Base-by-base conservation (phyloP, 108 stramenopile genomes). In the Skeletonema grethae region DNA sequence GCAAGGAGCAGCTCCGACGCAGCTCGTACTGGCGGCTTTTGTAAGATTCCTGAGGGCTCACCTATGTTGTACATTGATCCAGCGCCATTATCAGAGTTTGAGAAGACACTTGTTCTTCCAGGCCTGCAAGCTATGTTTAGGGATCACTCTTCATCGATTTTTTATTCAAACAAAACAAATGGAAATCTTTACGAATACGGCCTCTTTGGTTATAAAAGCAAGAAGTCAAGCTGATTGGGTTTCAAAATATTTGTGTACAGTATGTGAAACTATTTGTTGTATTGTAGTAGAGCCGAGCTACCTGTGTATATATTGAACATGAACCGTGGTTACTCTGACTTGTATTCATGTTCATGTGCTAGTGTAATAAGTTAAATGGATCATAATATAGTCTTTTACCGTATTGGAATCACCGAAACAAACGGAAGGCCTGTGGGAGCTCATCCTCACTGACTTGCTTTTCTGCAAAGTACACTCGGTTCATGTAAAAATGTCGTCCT, bases 21-120 rank as follows among this genome's bases (percentile, higher is more conserved):
- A 0, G 50, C 50, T 3, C 20, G 50, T 7, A 6, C 3, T 53
- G 34, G 53, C 28, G 64, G 53, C 24, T 70, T 75, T 39, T 10
- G 57, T 11, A 75, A 58, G 38, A 57, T 75, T n/a, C 88, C 88
- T 11, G 63, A 59, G 4, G 76, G 83, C 38, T 79, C 90, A 62
- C 94, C 90, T 5, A 86, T 92, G 74, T 56, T 95, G 53, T 95
- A 95, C 69, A 80, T 88, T 30, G 87, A 81, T 70, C 91, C 91
- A 55, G 91, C 91, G 45, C 94, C 94, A 34, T 24, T 84, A 24
- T 92, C 91, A 3, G 81, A 73, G 9, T 92, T 92, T 76, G 91
- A 95, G 41, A 73, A 72, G 61, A 76, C 82, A 22, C 73, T 95
- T 4, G 46, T 58, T 20, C 83, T 92, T 77, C 90, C 94, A 31